These are phyloP conservation scores for Peniophora sp. DNA, from an alignment of 1,284 basidiomycete species.

Conservation along the genomic window DNA sequence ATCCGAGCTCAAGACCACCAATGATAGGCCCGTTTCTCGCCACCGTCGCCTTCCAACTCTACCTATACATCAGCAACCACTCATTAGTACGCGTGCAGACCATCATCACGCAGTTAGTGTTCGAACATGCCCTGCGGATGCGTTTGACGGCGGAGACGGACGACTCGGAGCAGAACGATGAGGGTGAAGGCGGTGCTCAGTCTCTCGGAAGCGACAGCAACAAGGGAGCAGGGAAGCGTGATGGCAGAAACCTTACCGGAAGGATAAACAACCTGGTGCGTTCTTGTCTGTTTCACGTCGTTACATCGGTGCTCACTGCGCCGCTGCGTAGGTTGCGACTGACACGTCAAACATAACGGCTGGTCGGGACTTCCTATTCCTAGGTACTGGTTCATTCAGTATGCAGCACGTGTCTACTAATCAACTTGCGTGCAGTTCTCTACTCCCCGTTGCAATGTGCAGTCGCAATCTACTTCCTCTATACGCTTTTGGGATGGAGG, in stretches of 20 bases:
- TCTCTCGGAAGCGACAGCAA: neutral
- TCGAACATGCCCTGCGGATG: slow-evolving; percentile 63
- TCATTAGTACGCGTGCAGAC: slow-evolving; percentile 47
- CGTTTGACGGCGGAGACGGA: slow-evolving; percentile 48
- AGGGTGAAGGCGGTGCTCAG: neutral
- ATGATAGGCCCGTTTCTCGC: slow-evolving; percentile 33
- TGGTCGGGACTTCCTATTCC: slow-evolving; percentile 6
- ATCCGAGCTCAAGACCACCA: too few species aligned
- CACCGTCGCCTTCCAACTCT: slow-evolving; percentile 31
- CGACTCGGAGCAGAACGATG: slow-evolving; percentile 7
- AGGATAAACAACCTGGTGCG: neutral
- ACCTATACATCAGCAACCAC: slow-evolving; percentile 26
- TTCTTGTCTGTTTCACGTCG: neutral
- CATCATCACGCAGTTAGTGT: slow-evolving; percentile 62
- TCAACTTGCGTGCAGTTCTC: too few species aligned
- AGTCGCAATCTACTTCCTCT: slow-evolving; percentile 34
- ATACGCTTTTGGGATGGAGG: slow-evolving; percentile 41
- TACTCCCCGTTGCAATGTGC: slow-evolving; percentile 27
- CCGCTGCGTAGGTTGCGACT: slow-evolving; percentile 24
- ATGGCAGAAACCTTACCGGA: neutral
- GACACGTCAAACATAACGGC: slow-evolving; percentile 8
- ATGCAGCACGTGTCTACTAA: too few species aligned
- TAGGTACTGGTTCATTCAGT: slow-evolving; percentile 11
- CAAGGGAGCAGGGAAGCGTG: neutral
- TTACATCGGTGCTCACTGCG: slow-evolving; percentile 20